Evolutionary conservation across 2,329 filamentous ascomycete species (phyloP).

Genomic region (Alternaria sp.): DNA sequence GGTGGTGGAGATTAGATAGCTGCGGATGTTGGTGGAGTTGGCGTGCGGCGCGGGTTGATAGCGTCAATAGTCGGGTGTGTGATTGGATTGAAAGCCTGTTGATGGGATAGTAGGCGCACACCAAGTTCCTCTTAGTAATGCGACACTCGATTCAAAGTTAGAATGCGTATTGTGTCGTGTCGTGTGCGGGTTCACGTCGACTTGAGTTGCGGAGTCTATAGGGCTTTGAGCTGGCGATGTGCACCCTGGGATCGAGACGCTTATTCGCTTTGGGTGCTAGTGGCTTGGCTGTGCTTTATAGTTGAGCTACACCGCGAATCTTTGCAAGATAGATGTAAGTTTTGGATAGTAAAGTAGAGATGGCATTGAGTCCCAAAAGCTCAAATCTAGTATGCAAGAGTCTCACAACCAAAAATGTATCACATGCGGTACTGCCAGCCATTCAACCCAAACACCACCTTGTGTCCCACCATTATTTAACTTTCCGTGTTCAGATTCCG

Average conservation of each 20-base stretch:
- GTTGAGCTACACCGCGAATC: background rate
- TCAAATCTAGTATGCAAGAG: background rate
- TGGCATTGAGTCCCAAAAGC: background rate
- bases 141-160: conserved; percentile 5
- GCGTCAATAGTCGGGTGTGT: conserved; percentile 14
- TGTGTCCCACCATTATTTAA: conserved; percentile 2
- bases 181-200: conserved; percentile 15
- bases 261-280: conserved; percentile 7
- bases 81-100: conserved; percentile 16
- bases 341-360: background rate
- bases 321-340: background rate
- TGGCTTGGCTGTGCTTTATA: conserved; percentile 10
- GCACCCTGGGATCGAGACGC: conserved; percentile 7
- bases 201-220: conserved; percentile 2
- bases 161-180: conserved; percentile 10
- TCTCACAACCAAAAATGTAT: background rate
- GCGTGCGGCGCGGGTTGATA: conserved; percentile 20
- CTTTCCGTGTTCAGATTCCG: background rate
- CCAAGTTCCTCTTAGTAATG: conserved; percentile 1
- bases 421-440: conserved; percentile 2
- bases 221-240: conserved; percentile 2
- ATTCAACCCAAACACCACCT: background rate
- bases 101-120: conserved; percentile 7
- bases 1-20: conserved; percentile 19
- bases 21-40: conserved; percentile 19